phyloP scores from a whole-genome alignment of 352 stramenopile species.

The Pythium vanterpoolii region DNA sequence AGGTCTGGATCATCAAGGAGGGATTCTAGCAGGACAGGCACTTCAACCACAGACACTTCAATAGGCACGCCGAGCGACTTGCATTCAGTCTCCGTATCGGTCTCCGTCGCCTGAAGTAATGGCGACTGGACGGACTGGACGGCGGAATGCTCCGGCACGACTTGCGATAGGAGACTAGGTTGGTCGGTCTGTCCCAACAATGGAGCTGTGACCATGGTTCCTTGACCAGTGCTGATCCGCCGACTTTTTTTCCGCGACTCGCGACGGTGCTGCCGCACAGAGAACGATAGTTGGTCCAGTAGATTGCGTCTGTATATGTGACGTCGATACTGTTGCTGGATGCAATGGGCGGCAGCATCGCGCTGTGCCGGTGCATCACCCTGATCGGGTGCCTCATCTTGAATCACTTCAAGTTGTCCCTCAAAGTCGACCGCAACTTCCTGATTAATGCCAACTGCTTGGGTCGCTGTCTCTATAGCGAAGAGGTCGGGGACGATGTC shows the following conservation, averaged over 20 bases:
- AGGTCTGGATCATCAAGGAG: too few species aligned
- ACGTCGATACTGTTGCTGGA: constrained; percentile 20
- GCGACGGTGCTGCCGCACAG: constrained; percentile 19
- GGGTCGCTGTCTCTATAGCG: too few species aligned
- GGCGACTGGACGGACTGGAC: not conserved
- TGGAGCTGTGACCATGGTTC: not conserved
- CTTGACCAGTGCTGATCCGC: constrained; percentile 1
- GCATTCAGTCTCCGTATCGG: too few species aligned
- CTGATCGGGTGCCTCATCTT: not conserved
- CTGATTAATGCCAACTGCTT: too few species aligned
- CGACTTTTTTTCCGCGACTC: constrained; percentile 17
- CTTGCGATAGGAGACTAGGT: not conserved
- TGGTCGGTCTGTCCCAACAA: not conserved
- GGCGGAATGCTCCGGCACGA: not conserved
- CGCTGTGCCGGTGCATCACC: not conserved
- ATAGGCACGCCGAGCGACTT: too few species aligned
- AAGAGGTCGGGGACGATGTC: too few species aligned
- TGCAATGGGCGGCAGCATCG: not conserved
- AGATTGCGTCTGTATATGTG: constrained; percentile 11
- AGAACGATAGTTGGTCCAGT: constrained; percentile 19
- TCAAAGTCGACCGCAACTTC: not conserved
- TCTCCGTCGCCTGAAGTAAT: too few species aligned
- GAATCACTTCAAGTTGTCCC: not conserved
- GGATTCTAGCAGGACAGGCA: too few species aligned
- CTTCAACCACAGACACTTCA: too few species aligned